Base-by-base conservation (phyloP, 2,329 filamentous ascomycete genomes). In the Juglanconis juglandina region DNA sequence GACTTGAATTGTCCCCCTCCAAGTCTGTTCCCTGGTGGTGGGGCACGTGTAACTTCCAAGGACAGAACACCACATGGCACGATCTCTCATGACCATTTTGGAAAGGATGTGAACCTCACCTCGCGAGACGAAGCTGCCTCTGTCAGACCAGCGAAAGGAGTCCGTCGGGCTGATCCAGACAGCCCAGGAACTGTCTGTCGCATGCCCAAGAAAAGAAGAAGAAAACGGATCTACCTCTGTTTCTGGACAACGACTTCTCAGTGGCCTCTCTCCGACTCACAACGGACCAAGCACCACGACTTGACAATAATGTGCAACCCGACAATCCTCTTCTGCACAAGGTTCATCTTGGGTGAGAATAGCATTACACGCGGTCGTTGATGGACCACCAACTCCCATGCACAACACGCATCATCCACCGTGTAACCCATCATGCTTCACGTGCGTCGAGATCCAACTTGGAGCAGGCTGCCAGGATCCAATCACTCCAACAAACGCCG, bases 361-460 rank as follows among this genome's bases (percentile, higher is more conserved):
- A 24, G 4, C 44, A 47, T 47, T 13, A 47, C 5, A 24, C 24
- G 24, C 24, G 24, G 24, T 24, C 24, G 24, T 24, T 24, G 24
- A 24, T 24, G 24, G n/a, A 47, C 14, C 44, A 47, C 44, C 44
- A 47, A 7, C 17, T 47, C 44, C 17, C 44, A 47, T 17, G 44
- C 44, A 24, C 13, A 47, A 17, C 44, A 30, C 9, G 44, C 44
- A 47, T 14, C 44, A 47, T 47, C 44, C 44, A 47, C 44, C 14
- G 44, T 47, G 9, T n/a, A 47, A 47, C 44, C 42, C 48, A 17
- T 56, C 53, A 52, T 56, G 44, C 44, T 63, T 58, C 53, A 63
- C 58, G 55, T 60, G 61, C 49, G 49, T 57, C 49, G 48, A 60
- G 11, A 50, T 42, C 39, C n/a, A 14, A 42, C n/a, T 42, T 10